A percentile compares a stretch with the other conserved stretches of the same genome.
Conservation (phyloP, 2,329 filamentous ascomycete genomes). For the Dothideomycetes sp. region DNA sequence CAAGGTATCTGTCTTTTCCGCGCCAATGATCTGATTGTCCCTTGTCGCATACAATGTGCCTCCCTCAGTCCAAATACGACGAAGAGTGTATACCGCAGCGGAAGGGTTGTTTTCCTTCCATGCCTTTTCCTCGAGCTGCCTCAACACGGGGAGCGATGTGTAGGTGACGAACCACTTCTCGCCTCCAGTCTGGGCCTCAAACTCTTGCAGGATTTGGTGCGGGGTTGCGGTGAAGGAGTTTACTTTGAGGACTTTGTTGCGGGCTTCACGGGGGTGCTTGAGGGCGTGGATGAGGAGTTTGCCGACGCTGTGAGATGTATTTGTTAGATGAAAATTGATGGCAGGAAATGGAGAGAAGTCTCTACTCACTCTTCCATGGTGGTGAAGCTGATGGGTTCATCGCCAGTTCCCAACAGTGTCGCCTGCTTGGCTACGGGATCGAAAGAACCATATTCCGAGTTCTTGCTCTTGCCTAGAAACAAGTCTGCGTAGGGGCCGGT, state of each 20-base stretch:
- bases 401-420: constrained; percentile 49
- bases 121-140: constrained; percentile 45
- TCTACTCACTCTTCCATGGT: constrained; percentile 57
- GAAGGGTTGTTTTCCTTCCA: constrained; percentile 43
- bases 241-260: constrained; percentile 50
- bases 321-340: neutral
- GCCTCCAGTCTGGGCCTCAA: constrained; percentile 52
- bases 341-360: neutral
- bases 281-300: constrained; percentile 54
- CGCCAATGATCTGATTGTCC: constrained; percentile 50
- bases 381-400: constrained; percentile 54
- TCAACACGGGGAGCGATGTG: constrained; percentile 43
- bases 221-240: constrained; percentile 62
- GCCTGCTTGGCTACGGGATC: constrained; percentile 48
- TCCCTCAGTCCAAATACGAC: constrained; percentile 62
- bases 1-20: constrained; percentile 23
- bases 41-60: constrained; percentile 59
- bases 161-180: constrained; percentile 43
- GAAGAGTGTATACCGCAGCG: constrained; percentile 49
- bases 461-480: constrained; percentile 37
- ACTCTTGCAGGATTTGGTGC: constrained; percentile 52
- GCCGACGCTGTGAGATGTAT: constrained; percentile 43
- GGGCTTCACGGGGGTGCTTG: constrained; percentile 41
- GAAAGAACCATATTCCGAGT: constrained; percentile 42
- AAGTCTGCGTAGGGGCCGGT: constrained; percentile 60